These are phyloP conservation scores for Quercus gilva DNA, from an alignment of 306 rosid species.

Conservation along the genomic window DNA sequence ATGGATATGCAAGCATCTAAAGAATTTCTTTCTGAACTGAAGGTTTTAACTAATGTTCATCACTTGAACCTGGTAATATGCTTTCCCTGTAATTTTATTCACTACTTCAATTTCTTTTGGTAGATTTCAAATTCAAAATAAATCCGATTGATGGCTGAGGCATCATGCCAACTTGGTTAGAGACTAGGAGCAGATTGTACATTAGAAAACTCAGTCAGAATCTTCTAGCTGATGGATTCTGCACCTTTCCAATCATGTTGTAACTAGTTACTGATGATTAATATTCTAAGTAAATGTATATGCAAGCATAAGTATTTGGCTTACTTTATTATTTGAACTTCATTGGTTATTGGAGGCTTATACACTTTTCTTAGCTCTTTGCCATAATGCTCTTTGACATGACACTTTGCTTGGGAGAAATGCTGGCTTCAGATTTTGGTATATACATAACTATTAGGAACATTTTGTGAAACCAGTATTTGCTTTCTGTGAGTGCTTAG, in stretches of 20 bases:
- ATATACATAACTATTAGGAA: background rate
- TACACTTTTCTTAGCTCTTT: too few species aligned
- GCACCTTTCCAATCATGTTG: background rate
- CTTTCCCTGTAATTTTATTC: background rate
- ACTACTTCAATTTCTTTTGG: background rate
- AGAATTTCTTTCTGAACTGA: conserved; percentile 65
- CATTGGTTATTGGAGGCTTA: background rate
- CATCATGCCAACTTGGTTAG: background rate
- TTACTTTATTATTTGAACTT: background rate
- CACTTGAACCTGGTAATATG: conserved; percentile 73
- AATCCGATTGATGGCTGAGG: background rate
- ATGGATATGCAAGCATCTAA: conserved; percentile 84
- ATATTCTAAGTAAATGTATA: background rate
- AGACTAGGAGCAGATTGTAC: background rate
- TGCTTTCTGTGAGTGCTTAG: background rate
- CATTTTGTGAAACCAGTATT: background rate
- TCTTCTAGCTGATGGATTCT: background rate
- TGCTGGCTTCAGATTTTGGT: background rate
- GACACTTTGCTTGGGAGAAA: background rate
- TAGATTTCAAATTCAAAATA: background rate
- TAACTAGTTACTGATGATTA: background rate
- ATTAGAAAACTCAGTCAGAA: background rate
- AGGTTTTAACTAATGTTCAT: conserved; percentile 73
- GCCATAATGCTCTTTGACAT: background rate
- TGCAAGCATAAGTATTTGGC: background rate